Percentiles rank a stretch among this genome's conserved stretches.
Evolutionary conservation across 768 basidiomycete species (phyloP).

Genomic region (Holtermannia corniformis): DNA sequence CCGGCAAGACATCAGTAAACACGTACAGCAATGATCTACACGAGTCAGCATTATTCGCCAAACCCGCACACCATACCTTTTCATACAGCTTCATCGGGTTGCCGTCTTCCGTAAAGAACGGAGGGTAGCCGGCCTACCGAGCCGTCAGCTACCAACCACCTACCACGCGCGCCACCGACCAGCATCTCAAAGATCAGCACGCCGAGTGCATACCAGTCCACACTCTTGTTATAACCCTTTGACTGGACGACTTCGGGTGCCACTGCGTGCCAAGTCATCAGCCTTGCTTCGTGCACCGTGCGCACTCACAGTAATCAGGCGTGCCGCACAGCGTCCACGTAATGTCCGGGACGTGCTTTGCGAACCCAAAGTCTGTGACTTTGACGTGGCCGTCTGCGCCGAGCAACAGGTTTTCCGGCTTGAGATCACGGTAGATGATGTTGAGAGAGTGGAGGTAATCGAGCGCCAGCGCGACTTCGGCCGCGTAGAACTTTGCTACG

Average conservation of each 20-base stretch:
- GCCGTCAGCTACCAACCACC: background rate
- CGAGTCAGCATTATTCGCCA: background rate
- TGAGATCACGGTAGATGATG: conserved; percentile 44
- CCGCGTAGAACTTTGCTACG: conserved; percentile 44
- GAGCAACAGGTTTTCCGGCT: conserved; percentile 66
- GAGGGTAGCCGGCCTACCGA: conserved; percentile 41
- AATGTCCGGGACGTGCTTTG: conserved; percentile 35
- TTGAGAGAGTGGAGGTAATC: conserved; percentile 43
- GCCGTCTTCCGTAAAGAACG: conserved; percentile 44
- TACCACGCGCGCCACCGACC: conserved; percentile 16
- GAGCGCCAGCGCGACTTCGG: conserved; percentile 42
- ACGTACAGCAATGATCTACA: conserved; percentile 13
- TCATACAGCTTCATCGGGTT: conserved; percentile 45
- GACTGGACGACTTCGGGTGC: conserved; percentile 44
- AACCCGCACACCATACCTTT: conserved; percentile 34
- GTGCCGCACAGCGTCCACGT: conserved; percentile 44
- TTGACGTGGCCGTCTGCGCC: conserved; percentile 95
- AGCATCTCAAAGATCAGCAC: conserved; percentile 44
- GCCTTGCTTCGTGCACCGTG: too few relatives aligned
- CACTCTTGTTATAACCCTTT: conserved; percentile 44
- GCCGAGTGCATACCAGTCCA: conserved; percentile 44
- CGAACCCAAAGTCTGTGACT: conserved; percentile 90
- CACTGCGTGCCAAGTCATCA: conserved; percentile 18
- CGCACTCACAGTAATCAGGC: conserved; percentile 42
- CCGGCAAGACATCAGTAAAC: too few relatives aligned